These are phyloP conservation scores for Fusarium sacchari DNA, from an alignment of 2,329 filamentous ascomycete species.

Conservation along the genomic window DNA sequence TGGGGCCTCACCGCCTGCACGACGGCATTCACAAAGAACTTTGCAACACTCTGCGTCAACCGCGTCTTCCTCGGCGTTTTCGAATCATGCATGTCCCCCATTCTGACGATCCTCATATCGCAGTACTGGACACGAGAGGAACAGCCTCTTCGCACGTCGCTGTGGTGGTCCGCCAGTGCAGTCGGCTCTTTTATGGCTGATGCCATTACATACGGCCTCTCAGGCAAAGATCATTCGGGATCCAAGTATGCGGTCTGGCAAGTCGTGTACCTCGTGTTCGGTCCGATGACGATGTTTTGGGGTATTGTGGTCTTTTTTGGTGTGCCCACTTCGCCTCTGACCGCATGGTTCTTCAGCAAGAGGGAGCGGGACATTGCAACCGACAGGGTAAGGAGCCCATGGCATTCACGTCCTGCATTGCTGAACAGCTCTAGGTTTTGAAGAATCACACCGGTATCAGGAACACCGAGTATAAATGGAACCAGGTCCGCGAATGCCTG, in stretches of 20 bases:
- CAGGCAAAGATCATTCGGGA: neutral
- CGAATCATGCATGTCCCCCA: neutral
- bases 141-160: neutral
- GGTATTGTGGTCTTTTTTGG: neutral
- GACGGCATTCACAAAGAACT: neutral
- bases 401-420: neutral
- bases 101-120: neutral
- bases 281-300: neutral
- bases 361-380: rapidly evolving
- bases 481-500: neutral
- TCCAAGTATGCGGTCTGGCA: neutral
- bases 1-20: neutral
- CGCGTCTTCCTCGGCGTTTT: neutral
- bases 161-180: neutral
- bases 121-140: neutral
- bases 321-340: neutral
- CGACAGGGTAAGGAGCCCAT: neutral
- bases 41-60: neutral
- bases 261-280: neutral
- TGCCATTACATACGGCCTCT: neutral
- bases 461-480: neutral
- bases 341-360: neutral
- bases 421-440: too few relatives aligned
- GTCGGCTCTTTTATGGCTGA: neutral
- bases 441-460: neutral